Base-by-base conservation (phyloP, 345 rosid species). In the Stellera chamaejasme region DNA sequence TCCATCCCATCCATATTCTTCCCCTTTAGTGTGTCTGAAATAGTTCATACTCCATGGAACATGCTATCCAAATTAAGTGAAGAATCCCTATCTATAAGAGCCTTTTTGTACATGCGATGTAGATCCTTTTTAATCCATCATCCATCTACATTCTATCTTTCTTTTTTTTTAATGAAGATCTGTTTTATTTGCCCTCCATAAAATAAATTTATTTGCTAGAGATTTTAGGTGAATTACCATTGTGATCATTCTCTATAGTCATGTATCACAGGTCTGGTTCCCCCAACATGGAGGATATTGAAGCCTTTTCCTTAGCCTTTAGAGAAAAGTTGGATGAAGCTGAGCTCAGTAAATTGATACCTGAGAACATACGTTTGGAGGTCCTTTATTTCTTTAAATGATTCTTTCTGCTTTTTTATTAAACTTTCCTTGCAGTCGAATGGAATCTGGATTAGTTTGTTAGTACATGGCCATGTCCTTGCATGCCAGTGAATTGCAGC, bases 201-300 rank as follows among this genome's bases (percentile, higher is more conserved):
- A 15, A 14, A 32, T 32, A 32, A 3, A 32, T 32, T 32, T 32
- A 32, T 32, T 32, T 32, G 0, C 39, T 32, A 32, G 39, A 32
- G 8, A 32, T 4, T 32, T 32, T 32, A 32, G 39, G 39, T 32
- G 39, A 8, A 32, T 4, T 4, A 32, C 7, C 39, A 32, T 10
- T 50, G 27, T 43, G 64, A 48, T 27, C 68, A 55, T 70, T 52
- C 62, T 60, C 59, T 43, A 16, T 56, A 43, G 43, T 50, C 58
- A 56, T 45, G 6, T 15, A 0, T 65, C 14, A 32, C 70, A 80
- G 95, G 69, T 79, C 75, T 49, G 95, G 95, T 65, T 84, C 93
- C 13, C 96, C 96, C 3, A 68, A 43, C 39, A 76, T 92, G 82
- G 84, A 80, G 71, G 98, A 92, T 58, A 71, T 92, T 50, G 79